Conservation (phyloP, 2,329 filamentous ascomycete genomes). For the Fusarium sp. region DNA sequence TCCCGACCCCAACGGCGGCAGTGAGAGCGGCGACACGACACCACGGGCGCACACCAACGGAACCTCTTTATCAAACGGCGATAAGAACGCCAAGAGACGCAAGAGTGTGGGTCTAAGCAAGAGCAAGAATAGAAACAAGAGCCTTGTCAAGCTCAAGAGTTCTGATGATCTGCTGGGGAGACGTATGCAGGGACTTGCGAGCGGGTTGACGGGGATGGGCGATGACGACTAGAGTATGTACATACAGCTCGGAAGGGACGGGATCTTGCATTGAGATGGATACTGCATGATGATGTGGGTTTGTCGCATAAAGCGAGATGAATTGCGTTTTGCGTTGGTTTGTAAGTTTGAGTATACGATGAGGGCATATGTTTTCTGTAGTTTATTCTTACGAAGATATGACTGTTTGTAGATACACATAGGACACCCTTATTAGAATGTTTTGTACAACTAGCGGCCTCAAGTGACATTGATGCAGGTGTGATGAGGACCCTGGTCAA, state of each 20-base stretch:
- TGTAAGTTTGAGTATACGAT: not conserved
- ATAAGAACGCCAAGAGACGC: constrained; percentile 40
- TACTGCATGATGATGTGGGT: not conserved
- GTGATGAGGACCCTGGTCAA: not conserved
- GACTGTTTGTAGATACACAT: constrained; percentile 23
- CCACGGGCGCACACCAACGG: constrained; percentile 21
- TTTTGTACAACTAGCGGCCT: not conserved
- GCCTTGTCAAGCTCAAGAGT: constrained; percentile 64
- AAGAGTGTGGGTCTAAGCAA: constrained; percentile 42
- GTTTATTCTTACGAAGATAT: constrained; percentile 24
- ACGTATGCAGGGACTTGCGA: constrained; percentile 67
- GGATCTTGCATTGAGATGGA: constrained; percentile 3
- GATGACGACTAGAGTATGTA: constrained; percentile 50
- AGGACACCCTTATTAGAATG: constrained; percentile 34
- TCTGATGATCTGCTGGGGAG: constrained; percentile 66
- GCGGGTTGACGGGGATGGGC: constrained; percentile 60
- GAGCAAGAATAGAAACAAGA: constrained; percentile 57
- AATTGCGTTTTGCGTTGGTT: constrained; percentile 3
- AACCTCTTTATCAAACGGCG: constrained; percentile 33
- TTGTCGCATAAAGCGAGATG: constrained; percentile 20
- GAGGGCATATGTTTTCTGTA: constrained; percentile 6
- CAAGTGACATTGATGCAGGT: not conserved
- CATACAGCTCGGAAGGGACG: constrained; percentile 26
- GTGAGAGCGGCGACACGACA: constrained; percentile 33
- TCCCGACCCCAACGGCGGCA: constrained; percentile 16